Evolutionary conservation across 257 asterid species (phyloP).

Genomic region (Perilla frutescens): DNA sequence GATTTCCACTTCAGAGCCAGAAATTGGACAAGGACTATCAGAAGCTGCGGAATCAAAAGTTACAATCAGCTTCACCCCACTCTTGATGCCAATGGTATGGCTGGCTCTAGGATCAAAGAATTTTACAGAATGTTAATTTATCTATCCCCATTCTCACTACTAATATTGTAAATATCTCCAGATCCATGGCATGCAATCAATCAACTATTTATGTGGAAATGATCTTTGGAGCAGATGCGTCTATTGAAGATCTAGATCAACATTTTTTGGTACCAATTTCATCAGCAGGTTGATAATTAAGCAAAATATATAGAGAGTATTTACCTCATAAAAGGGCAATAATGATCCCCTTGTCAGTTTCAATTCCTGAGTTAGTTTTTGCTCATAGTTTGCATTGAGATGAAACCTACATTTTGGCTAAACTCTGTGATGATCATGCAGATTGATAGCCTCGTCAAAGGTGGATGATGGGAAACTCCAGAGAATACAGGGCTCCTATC

Average conservation of each 20-base stretch:
- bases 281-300: too few species aligned
- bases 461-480: too few species aligned
- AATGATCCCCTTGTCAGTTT: conserved; percentile 74
- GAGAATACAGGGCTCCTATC: too few species aligned
- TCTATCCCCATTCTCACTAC: background rate
- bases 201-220: conserved; percentile 47
- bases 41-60: conserved; percentile 74
- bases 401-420: background rate
- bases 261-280: conserved; percentile 34
- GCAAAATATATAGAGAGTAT: too few species aligned
- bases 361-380: background rate
- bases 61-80: conserved; percentile 94
- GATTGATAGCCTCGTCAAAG: background rate
- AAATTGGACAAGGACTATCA: conserved; percentile 91
- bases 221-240: conserved; percentile 59
- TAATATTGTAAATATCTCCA: conserved; percentile 32
- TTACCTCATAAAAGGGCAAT: conserved; percentile 19
- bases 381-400: background rate
- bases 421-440: background rate
- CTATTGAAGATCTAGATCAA: conserved; percentile 68
- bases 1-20: conserved; percentile 63
- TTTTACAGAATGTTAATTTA: background rate
- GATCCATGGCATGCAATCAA: conserved; percentile 99
- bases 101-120: conserved; percentile 27
- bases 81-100: conserved; percentile 86